Base-by-base conservation (phyloP, 257 asterid genomes). In the Fraxinus pennsylvanica region DNA sequence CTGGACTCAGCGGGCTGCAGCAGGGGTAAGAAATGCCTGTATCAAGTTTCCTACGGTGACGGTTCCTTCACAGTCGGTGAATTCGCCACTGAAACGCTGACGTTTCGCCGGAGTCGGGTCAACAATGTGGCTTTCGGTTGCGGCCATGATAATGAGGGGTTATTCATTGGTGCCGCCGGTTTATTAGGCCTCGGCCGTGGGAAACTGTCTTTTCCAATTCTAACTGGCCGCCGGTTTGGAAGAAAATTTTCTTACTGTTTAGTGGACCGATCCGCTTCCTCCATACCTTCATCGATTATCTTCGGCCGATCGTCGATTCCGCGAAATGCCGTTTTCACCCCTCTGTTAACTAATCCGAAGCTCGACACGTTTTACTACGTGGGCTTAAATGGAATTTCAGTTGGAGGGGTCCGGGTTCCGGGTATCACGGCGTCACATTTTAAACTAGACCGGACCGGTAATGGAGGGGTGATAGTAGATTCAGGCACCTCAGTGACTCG, bases 401-500 rank as follows among this genome's bases (percentile, higher is more conserved):
- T 94, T 10, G 97, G 97, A 6, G 98, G 97, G 36, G 17, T 57
- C 3, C 89, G 89, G 4, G 92, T 94, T 0, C 84, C 76, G 3
- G 90, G 90, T 12, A 83, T 94, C 0, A 80, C 81, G 2, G 76
- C 91, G 19, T 85, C 92, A 43, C 76, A 81, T 3, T 94, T 92
- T 86, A 86, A 85, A 82, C 70, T 94, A 5, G 94, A 91, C 67
- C 71, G 74, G 2, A 79, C 80, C 0, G 99, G 99, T 17, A 83
- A 75, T 54, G 97, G 98, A 6, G 97, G 97, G 1, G 94, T 92
- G 32, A 94, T 92, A 1, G 87, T 94, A 25, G 98, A 94, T 41
- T 91, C 98, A 17, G 98, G 98, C 4, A 94, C 98, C 0, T 90
- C 97, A 1, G 94, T 92, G 15, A 94, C 97, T 71, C 83, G 97